These are phyloP conservation scores for Leishmania aethiopica DNA, from an alignment of 208 protist genomes.

Conservation along the genomic window DNA sequence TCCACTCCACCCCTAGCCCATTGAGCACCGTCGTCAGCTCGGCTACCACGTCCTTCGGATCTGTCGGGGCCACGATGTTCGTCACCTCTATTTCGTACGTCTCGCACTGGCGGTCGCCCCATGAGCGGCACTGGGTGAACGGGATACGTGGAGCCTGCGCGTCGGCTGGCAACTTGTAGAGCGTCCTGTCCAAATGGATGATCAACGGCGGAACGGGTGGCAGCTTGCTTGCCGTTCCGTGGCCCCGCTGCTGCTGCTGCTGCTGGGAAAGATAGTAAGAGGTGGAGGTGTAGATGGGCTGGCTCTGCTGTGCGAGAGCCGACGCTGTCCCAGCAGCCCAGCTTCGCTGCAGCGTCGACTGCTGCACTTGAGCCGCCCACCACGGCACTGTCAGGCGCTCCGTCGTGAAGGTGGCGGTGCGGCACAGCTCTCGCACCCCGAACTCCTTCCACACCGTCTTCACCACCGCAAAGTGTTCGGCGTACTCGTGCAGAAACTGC, in stretches of 20 bases:
- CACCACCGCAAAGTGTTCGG: constrained; percentile 49
- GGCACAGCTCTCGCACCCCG: constrained; percentile 40
- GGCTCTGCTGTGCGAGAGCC: constrained; percentile 7
- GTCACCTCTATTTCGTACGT: constrained; percentile 72
- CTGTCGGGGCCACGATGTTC: constrained; percentile 31
- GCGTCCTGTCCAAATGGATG: constrained; percentile 62
- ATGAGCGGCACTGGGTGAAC: constrained; percentile 24
- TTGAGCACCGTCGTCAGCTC: constrained; percentile 52
- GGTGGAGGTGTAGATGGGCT: constrained; percentile 20
- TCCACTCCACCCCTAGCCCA: constrained; percentile 59
- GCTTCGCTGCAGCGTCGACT: constrained; percentile 25
- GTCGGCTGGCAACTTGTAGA: constrained; percentile 37
- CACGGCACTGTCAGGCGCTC: constrained; percentile 57
- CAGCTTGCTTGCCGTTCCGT: neutral
- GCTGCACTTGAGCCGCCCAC: constrained; percentile 43
- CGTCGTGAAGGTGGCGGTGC: constrained; percentile 59
- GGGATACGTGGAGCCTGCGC: constrained; percentile 20
- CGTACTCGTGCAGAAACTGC: constrained; percentile 48
- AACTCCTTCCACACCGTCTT: constrained; percentile 61
- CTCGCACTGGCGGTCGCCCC: constrained; percentile 32
- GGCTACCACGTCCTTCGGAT: constrained; percentile 35
- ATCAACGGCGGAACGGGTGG: constrained; percentile 35
- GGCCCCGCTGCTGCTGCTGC: constrained; percentile 18
- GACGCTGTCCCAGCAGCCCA: constrained; percentile 6
- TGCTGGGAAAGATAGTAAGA: constrained; percentile 22